A percentile compares a stretch with the other conserved stretches of the same genome.
phyloP scores from a whole-genome alignment of 2,329 filamentous ascomycete genomes.

The Colletotrichum sp. region DNA sequence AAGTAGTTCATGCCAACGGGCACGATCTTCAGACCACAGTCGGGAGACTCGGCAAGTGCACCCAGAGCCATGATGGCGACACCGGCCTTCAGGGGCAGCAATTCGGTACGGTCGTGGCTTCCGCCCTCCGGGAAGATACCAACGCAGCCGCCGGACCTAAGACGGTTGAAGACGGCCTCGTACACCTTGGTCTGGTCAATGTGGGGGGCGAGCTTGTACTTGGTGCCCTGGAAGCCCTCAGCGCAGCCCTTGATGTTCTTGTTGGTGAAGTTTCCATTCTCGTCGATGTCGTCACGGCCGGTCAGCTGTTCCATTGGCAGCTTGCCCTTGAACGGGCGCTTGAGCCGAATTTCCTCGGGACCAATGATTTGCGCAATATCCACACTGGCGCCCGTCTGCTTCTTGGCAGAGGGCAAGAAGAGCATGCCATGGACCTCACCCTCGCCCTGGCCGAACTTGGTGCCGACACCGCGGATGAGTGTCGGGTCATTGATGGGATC shows the following conservation, averaged over 20 bases:
- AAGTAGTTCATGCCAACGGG: conserved; percentile 99
- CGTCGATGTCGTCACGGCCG: conserved; percentile 74
- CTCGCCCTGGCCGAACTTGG: conserved; percentile 76
- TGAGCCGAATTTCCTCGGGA: conserved; percentile 81
- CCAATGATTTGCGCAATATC: conserved; percentile 84
- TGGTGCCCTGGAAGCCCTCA: conserved; percentile 75
- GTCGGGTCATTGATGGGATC: conserved; percentile 86
- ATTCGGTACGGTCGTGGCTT: conserved; percentile 90
- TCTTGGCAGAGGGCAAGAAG: conserved; percentile 84
- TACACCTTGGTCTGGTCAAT: conserved; percentile 95
- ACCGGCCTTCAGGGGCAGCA: conserved; percentile 92
- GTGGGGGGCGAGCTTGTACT: conserved; percentile 88
- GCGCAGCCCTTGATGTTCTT: conserved; percentile 56
- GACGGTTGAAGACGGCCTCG: conserved; percentile 85
- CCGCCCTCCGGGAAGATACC: conserved; percentile 98
- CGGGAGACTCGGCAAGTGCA: conserved; percentile 81
- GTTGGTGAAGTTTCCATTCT: conserved; percentile 67
- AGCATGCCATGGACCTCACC: conserved; percentile 82
- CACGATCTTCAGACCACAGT: conserved; percentile 91
- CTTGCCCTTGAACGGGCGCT: conserved; percentile 83
- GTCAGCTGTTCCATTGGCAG: conserved; percentile 82
- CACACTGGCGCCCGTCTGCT: conserved; percentile 75
- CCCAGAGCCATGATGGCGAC: conserved; percentile 98
- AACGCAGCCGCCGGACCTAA: conserved; percentile 85
- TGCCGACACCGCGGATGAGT: conserved; percentile 78